phyloP scores from a whole-genome alignment of 768 basidiomycete species.

The Dacryopinax spathularia region DNA sequence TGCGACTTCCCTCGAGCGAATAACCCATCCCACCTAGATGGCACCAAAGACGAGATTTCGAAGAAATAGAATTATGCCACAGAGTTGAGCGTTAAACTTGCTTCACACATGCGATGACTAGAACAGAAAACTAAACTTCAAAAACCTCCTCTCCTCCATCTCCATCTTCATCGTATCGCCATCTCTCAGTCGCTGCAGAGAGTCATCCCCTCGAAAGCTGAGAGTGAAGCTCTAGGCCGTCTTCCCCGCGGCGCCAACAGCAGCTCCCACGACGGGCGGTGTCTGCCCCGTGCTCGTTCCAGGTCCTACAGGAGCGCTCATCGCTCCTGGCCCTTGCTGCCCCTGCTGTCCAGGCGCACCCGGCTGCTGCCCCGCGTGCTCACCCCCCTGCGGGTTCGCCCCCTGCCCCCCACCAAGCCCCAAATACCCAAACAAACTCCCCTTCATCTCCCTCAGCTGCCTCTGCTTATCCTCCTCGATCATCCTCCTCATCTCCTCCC shows the following conservation, averaged over 20 bases:
- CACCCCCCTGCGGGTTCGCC: background rate
- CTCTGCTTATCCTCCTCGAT: constrained; percentile 41
- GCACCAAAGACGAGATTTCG: too few species aligned
- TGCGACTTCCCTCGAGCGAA: too few species aligned
- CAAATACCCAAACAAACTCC: constrained; percentile 24
- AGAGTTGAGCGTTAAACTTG: too few species aligned
- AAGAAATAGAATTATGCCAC: too few species aligned
- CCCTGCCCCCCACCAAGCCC: background rate
- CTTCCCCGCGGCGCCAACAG: background rate
- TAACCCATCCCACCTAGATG: too few species aligned
- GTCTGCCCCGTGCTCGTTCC: background rate
- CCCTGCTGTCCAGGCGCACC: background rate
- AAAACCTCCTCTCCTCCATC: too few species aligned
- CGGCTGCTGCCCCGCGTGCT: background rate
- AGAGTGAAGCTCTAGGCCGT: background rate
- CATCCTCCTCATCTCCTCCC: constrained; percentile 35
- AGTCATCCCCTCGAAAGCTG: too few species aligned
- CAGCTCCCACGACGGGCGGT: background rate
- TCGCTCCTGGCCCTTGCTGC: background rate
- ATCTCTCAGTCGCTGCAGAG: too few species aligned
- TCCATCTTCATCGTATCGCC: too few species aligned
- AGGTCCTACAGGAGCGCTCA: background rate
- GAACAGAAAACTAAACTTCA: too few species aligned
- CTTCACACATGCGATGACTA: too few species aligned
- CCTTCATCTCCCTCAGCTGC: constrained; percentile 35